These are phyloP conservation scores for Vitis riparia DNA, from an alignment of 164 flowering plant genomes.

Conservation along the genomic window DNA sequence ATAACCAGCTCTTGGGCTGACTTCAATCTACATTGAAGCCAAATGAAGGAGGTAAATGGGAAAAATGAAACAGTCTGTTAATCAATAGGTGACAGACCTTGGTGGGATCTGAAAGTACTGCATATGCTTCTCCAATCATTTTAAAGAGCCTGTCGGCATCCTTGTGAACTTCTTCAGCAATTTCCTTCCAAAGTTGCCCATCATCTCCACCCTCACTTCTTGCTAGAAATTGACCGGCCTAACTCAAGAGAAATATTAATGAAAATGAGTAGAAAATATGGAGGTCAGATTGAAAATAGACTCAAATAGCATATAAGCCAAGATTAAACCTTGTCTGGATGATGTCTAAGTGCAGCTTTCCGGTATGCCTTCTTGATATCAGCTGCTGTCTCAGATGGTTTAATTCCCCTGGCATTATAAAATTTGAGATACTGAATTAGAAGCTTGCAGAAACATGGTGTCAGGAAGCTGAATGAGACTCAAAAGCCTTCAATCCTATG, in stretches of 20 bases:
- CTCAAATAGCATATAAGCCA: conserved; percentile 5
- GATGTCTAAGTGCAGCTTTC: conserved; percentile 90
- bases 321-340: conserved; percentile 84
- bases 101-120: conserved; percentile 75
- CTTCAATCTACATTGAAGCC: no score
- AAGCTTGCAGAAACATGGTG: not conserved
- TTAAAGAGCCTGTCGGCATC: conserved; percentile 95
- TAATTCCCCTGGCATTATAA: conserved; percentile 66
- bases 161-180: conserved; percentile 64
- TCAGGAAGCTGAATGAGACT: not conserved
- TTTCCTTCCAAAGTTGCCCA: conserved; percentile 71
- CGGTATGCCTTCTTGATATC: conserved; percentile 84
- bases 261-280: not conserved
- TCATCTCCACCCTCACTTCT: conserved; percentile 81
- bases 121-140: conserved; percentile 96
- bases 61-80: no score
- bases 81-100: conserved; percentile 49
- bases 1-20: no score
- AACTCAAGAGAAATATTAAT: conserved; percentile 10
- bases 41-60: no score
- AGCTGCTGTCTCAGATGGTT: conserved; percentile 51
- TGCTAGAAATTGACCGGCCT: conserved; percentile 87
- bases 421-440: conserved; percentile 1
- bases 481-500: not conserved
- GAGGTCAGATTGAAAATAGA: not conserved